Base-by-base conservation (phyloP, 2,329 filamentous ascomycete genomes). In the Colletotrichum abscissum region DNA sequence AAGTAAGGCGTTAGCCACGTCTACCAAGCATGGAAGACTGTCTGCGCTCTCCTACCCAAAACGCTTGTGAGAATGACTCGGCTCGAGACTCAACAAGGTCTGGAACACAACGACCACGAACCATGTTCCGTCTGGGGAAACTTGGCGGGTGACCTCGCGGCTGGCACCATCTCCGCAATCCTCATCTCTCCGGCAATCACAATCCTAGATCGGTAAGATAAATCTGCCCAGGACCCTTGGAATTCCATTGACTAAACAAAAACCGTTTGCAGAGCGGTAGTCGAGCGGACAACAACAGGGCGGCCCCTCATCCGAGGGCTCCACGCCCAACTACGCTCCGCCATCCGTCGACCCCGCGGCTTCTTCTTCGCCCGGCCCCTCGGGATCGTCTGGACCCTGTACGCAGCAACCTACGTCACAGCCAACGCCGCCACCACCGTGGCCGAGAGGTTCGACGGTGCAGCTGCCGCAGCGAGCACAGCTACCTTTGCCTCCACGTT, bases 361-460 rank as follows among this genome's bases (percentile, higher is more conserved):
- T 80, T 81, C 65, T 66, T 80, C 22, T 74, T 77, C 8, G 68
- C 76, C 4, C 75, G 71, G 7, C 75, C 79, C 1, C 78, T 81
- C 1, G 77, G 76, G 12, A 76, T 81, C 4, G 76, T 80, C 19
- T 81, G 79, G 78, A 75, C 75, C 19, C 64, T 81, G 1, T 81
- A 81, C 6, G 78, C 78, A 2, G 77, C 76, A 11, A 81, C 79
- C 0, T 81, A 81, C 58, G 75, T 76, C 11, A 78, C 79, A 0
- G 78, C 80, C 28, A 81, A 81, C 49, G 67, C 72, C 1, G 76
- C 79, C 5, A 78, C 81, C 7, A 81, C 79, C 0, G 62, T 81
- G 0, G 74, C 77, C 5, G 73, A 75, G 9, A 75, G 78, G 9
- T 80, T 78, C 7, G 75, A 78, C 1, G 74, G 65, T 56, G 74